Evolutionary conservation across 1,284 basidiomycete genomes (phyloP).

Genomic region (Trichosporon sp.): DNA sequence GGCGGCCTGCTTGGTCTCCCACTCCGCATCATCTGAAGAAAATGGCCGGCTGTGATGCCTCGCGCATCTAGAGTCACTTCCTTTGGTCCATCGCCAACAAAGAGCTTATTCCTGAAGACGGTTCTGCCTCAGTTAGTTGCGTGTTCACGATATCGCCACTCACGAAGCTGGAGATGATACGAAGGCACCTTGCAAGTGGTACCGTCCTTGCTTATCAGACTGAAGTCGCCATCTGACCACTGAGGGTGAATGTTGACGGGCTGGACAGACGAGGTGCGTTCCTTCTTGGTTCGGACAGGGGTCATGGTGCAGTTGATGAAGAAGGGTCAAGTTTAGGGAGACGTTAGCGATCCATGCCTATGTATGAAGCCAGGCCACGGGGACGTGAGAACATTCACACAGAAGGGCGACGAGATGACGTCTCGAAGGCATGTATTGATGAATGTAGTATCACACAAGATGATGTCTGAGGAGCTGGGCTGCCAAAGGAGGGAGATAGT

Average conservation of each 20-base stretch:
- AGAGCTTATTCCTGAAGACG: neutral
- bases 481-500: no score
- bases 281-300: neutral
- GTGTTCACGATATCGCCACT: neutral
- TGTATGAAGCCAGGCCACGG: no score
- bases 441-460: no score
- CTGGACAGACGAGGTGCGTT: neutral
- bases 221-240: neutral
- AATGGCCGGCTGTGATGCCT: neutral
- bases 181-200: neutral
- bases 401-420: no score
- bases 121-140: neutral
- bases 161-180: neutral
- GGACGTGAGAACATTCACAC: no score
- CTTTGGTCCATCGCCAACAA: neutral
- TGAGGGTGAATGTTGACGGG: neutral
- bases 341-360: no score
- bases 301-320: neutral
- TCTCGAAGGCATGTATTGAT: no score
- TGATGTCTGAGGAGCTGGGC: no score
- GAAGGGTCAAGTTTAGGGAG: neutral
- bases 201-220: neutral
- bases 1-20: neutral
- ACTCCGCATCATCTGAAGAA: neutral
- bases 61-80: neutral